phyloP scores from a whole-genome alignment of 2,329 filamentous ascomycete genomes.

The Stachybotrys chartarum region DNA sequence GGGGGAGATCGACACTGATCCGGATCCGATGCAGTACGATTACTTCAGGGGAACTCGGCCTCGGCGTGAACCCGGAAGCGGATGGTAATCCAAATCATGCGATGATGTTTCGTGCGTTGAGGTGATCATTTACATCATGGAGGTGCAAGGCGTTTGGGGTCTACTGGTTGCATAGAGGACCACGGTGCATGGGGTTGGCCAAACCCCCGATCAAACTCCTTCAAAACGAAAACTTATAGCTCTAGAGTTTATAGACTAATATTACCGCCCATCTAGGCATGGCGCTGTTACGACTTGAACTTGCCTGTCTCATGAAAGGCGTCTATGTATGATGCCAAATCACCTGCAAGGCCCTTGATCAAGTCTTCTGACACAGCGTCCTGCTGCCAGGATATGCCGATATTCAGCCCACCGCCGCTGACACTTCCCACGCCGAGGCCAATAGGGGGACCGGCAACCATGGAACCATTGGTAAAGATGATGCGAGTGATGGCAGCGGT shows the following conservation, averaged over 20 bases:
- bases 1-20: slow-evolving; percentile 29
- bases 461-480: slow-evolving; percentile 43
- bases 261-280: too few relatives aligned
- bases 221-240: background rate
- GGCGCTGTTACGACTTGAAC: slow-evolving; percentile 3
- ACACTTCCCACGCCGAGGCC: slow-evolving; percentile 41
- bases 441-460: slow-evolving; percentile 34
- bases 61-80: slow-evolving; percentile 27
- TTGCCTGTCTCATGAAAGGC: slow-evolving; percentile 15
- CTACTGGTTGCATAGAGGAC: slow-evolving; percentile 16
- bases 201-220: background rate
- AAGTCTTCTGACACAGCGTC: slow-evolving; percentile 30
- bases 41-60: slow-evolving; percentile 40
- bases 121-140: background rate
- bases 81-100: slow-evolving; percentile 20
- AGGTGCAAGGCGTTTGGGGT: background rate
- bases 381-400: slow-evolving; percentile 43
- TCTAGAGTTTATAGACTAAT: background rate
- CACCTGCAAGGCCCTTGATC: slow-evolving; percentile 26
- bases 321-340: slow-evolving; percentile 20
- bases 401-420: slow-evolving; percentile 27
- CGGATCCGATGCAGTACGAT: slow-evolving; percentile 46
- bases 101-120: background rate
- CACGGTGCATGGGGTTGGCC: background rate
- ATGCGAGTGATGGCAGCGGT: slow-evolving; percentile 25